Evolutionary conservation across 495 filamentous ascomycete genomes (phyloP).

Genomic region (Haplographium delicatum): DNA sequence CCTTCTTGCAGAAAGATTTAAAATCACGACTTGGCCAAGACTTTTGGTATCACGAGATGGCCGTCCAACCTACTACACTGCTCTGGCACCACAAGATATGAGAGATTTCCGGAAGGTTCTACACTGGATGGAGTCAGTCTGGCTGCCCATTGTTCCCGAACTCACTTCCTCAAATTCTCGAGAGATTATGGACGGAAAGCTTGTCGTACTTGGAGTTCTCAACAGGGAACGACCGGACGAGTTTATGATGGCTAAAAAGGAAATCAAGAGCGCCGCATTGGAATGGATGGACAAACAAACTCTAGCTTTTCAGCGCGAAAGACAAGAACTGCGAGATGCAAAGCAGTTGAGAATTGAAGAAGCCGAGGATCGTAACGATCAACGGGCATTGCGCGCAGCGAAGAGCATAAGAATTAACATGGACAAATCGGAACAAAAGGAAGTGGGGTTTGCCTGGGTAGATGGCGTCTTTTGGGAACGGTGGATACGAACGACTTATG

Average conservation of each 20-base stretch:
- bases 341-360: conserved; percentile 96
- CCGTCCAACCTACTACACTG: conserved; percentile 79
- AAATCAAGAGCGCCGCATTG: conserved; percentile 90
- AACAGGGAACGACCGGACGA: conserved; percentile 74
- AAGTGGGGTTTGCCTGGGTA: conserved; percentile 96
- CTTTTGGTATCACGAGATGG: conserved; percentile 86
- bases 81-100: conserved; percentile 81
- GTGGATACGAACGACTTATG: conserved; percentile 91
- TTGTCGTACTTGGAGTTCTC: conserved; percentile 86
- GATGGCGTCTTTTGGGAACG: conserved; percentile 97
- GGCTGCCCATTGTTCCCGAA: conserved; percentile 97
- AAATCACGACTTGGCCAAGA: conserved; percentile 92
- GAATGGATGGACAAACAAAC: conserved; percentile 98
- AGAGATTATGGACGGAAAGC: conserved; percentile 91
- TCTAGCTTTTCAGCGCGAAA: conserved; percentile 80
- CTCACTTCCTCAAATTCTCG: conserved; percentile 84
- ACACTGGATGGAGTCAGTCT: conserved; percentile 90
- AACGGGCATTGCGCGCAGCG: conserved; percentile 77
- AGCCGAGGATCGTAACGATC: conserved; percentile 88
- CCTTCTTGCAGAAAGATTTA: conserved; percentile 70
- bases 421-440: conserved; percentile 77
- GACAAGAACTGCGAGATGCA: conserved; percentile 84
- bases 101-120: conserved; percentile 76
- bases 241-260: conserved; percentile 70
- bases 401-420: conserved; percentile 91